Evolutionary conservation across 208 protist species (phyloP).

Genomic region (Trypanosoma brucei): DNA sequence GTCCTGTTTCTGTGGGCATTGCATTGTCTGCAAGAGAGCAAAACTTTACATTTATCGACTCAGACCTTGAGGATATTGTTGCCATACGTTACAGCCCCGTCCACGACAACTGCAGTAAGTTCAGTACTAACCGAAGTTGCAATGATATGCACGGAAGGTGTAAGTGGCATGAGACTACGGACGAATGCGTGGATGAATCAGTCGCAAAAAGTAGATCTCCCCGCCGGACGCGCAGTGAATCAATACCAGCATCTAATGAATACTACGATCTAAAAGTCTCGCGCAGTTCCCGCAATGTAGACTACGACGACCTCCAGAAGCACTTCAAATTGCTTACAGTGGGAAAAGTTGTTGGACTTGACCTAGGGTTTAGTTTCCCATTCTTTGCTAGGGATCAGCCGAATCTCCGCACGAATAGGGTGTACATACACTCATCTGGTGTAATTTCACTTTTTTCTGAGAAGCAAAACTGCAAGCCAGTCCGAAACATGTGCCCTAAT

Average conservation of each 20-base stretch:
- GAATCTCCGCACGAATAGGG: slow-evolving; percentile 1
- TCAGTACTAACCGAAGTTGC: neutral
- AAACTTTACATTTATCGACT: neutral
- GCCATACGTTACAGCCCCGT: slow-evolving; percentile 15
- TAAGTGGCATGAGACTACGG: slow-evolving; percentile 8
- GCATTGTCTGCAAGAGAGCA: slow-evolving; percentile 13
- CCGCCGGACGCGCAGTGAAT: neutral
- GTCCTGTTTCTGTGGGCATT: slow-evolving; percentile 14
- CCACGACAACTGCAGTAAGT: slow-evolving; percentile 2
- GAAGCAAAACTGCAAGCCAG: slow-evolving; percentile 8
- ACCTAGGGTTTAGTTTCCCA: slow-evolving; percentile 19
- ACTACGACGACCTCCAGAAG: neutral
- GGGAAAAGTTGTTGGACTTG: neutral
- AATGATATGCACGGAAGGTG: neutral
- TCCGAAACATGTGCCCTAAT: slow-evolving; percentile 22
- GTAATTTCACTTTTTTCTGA: slow-evolving; percentile 18
- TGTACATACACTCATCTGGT: slow-evolving; percentile 13
- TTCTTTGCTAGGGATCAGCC: slow-evolving; percentile 12
- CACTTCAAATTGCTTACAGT: neutral
- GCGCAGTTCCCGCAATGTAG: neutral
- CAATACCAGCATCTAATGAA: neutral
- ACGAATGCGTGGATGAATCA: neutral
- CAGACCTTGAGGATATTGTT: neutral
- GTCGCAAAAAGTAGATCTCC: slow-evolving; percentile 6
- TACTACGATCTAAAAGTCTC: slow-evolving; percentile 12